phyloP scores from a whole-genome alignment of 441 rosid genomes.

The Adansonia madagascariensis region DNA sequence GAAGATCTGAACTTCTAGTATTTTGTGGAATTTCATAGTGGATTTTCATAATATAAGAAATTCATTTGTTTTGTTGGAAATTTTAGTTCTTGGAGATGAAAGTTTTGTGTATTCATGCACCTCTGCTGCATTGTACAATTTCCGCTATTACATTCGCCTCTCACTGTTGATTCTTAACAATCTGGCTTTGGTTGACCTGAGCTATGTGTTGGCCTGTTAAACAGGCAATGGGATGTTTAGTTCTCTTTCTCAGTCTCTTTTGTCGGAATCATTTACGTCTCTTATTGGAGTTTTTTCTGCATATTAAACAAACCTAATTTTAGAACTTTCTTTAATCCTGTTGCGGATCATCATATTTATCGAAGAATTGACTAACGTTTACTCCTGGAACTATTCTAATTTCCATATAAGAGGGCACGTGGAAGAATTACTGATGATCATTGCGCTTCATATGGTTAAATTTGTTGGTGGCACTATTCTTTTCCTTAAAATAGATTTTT shows the following conservation, averaged over 20 bases:
- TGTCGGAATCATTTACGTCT: neutral
- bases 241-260: neutral
- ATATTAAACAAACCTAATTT: neutral
- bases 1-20: neutral
- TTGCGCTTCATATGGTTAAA: neutral
- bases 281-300: neutral
- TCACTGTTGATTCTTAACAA: neutral
- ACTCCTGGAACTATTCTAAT: neutral
- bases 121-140: neutral
- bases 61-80: neutral
- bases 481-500: neutral
- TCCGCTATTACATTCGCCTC: neutral
- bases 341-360: conserved; percentile 11
- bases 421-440: neutral
- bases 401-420: conserved; percentile 17
- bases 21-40: conserved; percentile 3
- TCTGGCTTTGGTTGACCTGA: conserved; percentile 15
- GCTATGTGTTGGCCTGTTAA: neutral
- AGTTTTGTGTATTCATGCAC: neutral
- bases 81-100: neutral
- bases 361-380: neutral
- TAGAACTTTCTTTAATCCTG: neutral
- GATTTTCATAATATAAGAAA: neutral
- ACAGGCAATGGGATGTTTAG: conserved; percentile 2
- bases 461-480: neutral